phyloP scores from a whole-genome alignment of 1,284 basidiomycete species.

The Trichosporon sp. region DNA sequence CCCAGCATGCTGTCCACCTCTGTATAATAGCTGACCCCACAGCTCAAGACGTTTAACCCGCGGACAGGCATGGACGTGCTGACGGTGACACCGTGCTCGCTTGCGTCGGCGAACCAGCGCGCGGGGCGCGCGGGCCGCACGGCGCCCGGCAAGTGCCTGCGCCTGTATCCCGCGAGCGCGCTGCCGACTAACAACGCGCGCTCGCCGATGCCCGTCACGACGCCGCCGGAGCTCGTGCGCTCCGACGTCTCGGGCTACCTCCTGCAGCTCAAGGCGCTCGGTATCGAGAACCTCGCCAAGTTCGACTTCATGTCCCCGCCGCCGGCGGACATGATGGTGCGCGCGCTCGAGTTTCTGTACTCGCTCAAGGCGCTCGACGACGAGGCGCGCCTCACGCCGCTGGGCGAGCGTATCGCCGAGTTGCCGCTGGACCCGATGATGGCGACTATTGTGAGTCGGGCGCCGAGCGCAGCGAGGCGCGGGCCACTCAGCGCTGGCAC shows the following conservation, averaged over 20 bases:
- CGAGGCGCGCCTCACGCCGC: conserved; percentile 52
- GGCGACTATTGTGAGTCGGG: conserved; percentile 55
- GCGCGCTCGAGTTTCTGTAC: conserved; percentile 66
- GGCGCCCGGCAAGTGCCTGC: conserved; percentile 81
- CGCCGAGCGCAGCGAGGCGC: neutral
- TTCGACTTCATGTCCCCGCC: conserved; percentile 92
- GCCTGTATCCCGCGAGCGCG: conserved; percentile 72
- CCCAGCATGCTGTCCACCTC: neutral
- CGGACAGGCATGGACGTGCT: conserved; percentile 76
- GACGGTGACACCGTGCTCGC: conserved; percentile 69
- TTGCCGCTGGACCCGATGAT: conserved; percentile 57
- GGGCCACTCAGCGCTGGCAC: too few relatives aligned
- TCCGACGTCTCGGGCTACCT: conserved; percentile 83
- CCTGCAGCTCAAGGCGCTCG: conserved; percentile 86
- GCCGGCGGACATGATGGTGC: conserved; percentile 74
- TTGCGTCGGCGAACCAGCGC: conserved; percentile 79
- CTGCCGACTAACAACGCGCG: conserved; percentile 55
- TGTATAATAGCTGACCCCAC: conserved; percentile 2
- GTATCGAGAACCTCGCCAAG: conserved; percentile 76
- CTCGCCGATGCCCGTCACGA: conserved; percentile 56
- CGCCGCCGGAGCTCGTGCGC: conserved; percentile 82
- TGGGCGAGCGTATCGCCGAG: conserved; percentile 57
- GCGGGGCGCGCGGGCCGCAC: conserved; percentile 89
- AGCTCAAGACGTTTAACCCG: conserved; percentile 82
- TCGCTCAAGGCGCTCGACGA: conserved; percentile 54